Evolutionary conservation across 345 rosid genomes (phyloP), one percentile per base, ranked within the genome.

Genomic region (Zanthoxylum bungeanum): DNA sequence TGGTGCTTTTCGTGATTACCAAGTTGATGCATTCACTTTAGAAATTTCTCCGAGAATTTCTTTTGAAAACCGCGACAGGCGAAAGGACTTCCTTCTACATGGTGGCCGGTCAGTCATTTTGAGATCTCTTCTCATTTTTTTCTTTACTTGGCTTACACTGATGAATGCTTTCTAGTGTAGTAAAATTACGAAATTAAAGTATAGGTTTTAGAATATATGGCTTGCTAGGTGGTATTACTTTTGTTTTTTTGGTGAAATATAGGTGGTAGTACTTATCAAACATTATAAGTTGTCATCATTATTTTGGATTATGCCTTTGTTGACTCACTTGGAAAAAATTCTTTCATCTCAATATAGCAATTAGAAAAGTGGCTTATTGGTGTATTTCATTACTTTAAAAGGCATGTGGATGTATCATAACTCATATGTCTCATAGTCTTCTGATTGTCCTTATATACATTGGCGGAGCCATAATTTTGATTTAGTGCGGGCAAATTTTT

Each of bases 1-100:
- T 79, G 99, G 98, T 72, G 97, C 97, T 60, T 95, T 95, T 80
- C 98, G 96, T 34, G 94, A 92, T 73, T 92, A 87, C 78, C 98
- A 92, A 87, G 85, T 95, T 60, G 98, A 92, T 86, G 97, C 97
- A 69, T 78, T 95, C 67, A 95, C 99, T 71, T 85, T 95, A 78
- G 91, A 92, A 80, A 81, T 95, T 77, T 89, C 87, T 24, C 91
- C 90, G 39, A 80, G 81, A 80, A 76, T 68, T 83, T 77, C 83
- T 72, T 80, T 77, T 17, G 75, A 68, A 52, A 84, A 39, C 70
- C 80, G 78, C 76, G 85, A 78, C 76, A 76, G 81, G 71, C 89
- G 67, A 46, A 86, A 84, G 68, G 96, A 92, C 69, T 85, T 95
- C 77, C 79, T 88, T 80, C 79, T 83, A 73, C 88, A 79, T 73